A percentile compares a stretch with the other conserved stretches of the same genome.
Evolutionary conservation across 163 green algal species (phyloP).

Genomic region (Prototheca cutis): DNA sequence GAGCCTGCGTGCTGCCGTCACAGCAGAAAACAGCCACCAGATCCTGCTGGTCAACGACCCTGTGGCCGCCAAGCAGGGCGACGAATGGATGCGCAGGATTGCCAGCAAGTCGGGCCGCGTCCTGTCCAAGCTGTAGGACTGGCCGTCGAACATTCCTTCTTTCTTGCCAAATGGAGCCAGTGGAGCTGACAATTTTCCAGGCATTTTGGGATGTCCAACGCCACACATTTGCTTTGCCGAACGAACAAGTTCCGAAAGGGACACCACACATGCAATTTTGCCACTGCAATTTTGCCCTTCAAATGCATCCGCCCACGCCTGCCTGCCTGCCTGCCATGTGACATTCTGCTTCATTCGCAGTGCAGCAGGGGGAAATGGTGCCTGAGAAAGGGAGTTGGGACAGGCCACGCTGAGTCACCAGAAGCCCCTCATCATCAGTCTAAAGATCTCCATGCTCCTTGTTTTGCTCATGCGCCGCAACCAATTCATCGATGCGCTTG

Average conservation of each 20-base stretch:
- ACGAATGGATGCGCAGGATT: constrained; percentile 13
- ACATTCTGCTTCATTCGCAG: too few relatives aligned
- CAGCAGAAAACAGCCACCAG: constrained; percentile 17
- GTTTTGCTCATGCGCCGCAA: not conserved
- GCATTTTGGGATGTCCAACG: too few relatives aligned
- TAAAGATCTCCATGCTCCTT: too few relatives aligned
- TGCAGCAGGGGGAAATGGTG: too few relatives aligned
- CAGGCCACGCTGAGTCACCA: too few relatives aligned
- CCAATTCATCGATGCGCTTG: constrained; percentile 50
- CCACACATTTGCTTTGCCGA: not conserved
- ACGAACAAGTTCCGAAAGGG: too few relatives aligned
- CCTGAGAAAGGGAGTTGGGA: too few relatives aligned
- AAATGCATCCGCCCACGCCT: not conserved
- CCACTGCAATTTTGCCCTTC: not conserved
- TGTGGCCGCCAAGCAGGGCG: not conserved
- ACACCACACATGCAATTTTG: not conserved
- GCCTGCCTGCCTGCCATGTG: not conserved
- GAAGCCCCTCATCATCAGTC: too few relatives aligned
- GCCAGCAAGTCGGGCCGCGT: not conserved
- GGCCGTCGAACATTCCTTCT: too few relatives aligned
- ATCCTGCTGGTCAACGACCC: constrained; percentile 26
- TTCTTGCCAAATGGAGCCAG: too few relatives aligned
- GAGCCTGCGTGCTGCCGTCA: constrained; percentile 12
- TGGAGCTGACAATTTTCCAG: not conserved
- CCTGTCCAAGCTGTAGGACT: not conserved